Base-by-base conservation (phyloP, 2,329 filamentous ascomycete genomes). In the Bertia moriformis region DNA sequence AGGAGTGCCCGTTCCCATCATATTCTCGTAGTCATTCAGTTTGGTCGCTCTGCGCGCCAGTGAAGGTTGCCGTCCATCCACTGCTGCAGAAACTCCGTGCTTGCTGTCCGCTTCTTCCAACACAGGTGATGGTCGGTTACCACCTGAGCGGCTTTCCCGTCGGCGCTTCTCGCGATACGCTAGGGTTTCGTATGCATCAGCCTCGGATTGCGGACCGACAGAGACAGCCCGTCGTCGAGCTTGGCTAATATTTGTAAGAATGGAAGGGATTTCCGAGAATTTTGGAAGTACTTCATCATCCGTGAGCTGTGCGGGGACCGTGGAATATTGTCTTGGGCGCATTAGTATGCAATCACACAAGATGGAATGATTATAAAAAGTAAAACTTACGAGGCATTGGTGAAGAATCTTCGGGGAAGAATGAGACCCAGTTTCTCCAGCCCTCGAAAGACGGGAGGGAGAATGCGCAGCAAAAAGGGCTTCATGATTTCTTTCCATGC, bases 121-220 rank as follows among this genome's bases (percentile, higher is more conserved):
- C 4, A 14, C 18, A 7, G 15, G 39, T 19, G 40, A 43, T 13
- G 39, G 47, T 44, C 49, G 15, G 46, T 44, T 19, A 15, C 12
- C 17, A 35, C 15, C 17, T 10, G 32, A 35, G 7, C 7, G 60
- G 48, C 73, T 79, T 49, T 80, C 72, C 39, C 73, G 65, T 40
- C 78, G 62, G 42, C 67, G 65, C 46, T 79, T 73, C 48, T 81
- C 74, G 22, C 79, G 70, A 51, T 81, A 81, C 3, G 79, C 79
- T 19, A 84, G 60, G 4, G 76, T 75, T 51, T 85, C 80, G 51
- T 83, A 80, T 4, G 78, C 79, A 57, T 85, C 80, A 3, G 79
- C 79, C 48, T 78, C 77, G 3, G 78, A 83, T 52, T 84, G 79
- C 3, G 79, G 80, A 1, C 79, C 79, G 19, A 84, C 63, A 3